Evolutionary conservation across 345 rosid genomes (phyloP).

Genomic region (Brassica carinata): DNA sequence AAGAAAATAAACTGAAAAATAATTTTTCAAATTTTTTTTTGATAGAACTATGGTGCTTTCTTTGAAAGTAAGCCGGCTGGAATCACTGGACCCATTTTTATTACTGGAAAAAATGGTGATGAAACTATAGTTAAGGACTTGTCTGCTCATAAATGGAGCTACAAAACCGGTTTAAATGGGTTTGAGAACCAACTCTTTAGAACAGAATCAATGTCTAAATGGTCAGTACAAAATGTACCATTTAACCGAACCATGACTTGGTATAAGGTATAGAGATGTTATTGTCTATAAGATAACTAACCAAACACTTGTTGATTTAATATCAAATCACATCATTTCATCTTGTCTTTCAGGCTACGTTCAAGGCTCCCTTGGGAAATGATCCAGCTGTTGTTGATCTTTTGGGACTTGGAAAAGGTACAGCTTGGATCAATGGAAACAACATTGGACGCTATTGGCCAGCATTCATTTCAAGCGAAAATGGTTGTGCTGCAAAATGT

Average conservation of each 20-base stretch:
- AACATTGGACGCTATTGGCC: not conserved
- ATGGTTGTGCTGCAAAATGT: not conserved
- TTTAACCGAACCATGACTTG: not conserved
- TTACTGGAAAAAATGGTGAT: not conserved
- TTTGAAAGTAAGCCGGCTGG: not conserved
- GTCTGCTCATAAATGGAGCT: not conserved
- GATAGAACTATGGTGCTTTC: not conserved
- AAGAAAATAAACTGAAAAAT: not conserved
- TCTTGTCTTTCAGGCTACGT: not conserved
- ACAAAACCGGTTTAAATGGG: not conserved
- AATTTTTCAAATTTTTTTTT: not conserved
- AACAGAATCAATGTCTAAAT: not conserved
- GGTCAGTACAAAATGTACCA: not conserved
- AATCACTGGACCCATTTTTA: not conserved
- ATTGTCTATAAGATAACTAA: not conserved
- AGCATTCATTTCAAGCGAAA: not conserved
- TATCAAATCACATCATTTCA: too few relatives aligned
- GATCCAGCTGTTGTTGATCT: not conserved
- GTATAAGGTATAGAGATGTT: not conserved
- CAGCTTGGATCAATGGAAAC: not conserved
- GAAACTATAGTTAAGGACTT: not conserved
- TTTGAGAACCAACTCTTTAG: not conserved
- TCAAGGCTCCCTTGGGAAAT: not conserved
- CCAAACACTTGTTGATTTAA: not conserved
- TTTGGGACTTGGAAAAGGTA: not conserved